These are phyloP conservation scores for Eucalyptus melliodora DNA, from an alignment of 345 rosid genomes.

Conservation along the genomic window DNA sequence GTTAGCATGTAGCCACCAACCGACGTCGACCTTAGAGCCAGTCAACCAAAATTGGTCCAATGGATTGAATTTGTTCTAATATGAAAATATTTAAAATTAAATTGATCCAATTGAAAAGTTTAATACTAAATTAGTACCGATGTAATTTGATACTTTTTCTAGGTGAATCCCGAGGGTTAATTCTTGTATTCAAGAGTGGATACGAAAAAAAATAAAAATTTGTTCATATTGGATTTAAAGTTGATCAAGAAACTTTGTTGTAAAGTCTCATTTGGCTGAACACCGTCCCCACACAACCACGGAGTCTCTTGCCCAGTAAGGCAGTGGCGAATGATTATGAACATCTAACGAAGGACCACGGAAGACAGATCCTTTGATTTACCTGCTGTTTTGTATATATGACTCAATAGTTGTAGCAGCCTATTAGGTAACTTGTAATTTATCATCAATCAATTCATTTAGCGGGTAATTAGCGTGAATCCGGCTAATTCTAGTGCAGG, in stretches of 20 bases:
- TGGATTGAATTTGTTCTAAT: too few species aligned
- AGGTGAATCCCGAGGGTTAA: too few species aligned
- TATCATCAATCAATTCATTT: background rate
- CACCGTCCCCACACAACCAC: background rate
- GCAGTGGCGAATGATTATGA: background rate
- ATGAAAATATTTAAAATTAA: too few species aligned
- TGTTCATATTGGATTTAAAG: too few species aligned
- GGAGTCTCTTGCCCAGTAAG: background rate
- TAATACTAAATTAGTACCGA: too few species aligned
- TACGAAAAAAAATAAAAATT: too few species aligned
- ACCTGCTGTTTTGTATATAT: background rate
- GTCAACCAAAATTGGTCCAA: too few species aligned
- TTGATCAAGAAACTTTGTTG: too few species aligned
- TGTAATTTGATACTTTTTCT: too few species aligned
- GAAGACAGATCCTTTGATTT: background rate
- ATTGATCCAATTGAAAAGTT: too few species aligned
- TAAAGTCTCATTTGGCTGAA: too few species aligned
- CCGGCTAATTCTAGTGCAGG: background rate
- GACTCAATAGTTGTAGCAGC: background rate
- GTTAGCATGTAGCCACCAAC: rapidly evolving
- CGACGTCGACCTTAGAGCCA: rapidly evolving
- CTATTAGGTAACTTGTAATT: background rate
- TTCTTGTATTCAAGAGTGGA: too few species aligned
- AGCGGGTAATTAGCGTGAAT: background rate
- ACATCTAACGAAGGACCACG: background rate